Conservation (phyloP, 345 rosid genomes). For the Salix caprea region DNA sequence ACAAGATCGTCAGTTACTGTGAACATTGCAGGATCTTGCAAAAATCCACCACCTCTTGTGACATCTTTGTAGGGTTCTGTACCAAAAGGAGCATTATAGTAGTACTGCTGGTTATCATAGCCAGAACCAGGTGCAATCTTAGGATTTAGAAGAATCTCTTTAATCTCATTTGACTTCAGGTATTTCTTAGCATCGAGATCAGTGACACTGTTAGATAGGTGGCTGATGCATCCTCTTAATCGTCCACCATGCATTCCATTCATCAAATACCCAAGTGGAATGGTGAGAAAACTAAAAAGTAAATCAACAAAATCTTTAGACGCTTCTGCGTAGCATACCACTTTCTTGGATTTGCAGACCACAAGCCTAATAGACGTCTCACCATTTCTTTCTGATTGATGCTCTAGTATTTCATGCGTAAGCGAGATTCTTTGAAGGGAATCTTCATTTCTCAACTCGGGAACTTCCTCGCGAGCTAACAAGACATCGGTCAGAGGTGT, state of each 20-base stretch:
- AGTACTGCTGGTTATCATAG: background rate
- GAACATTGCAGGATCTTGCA: constrained; percentile 4
- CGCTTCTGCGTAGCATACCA: constrained; percentile 23
- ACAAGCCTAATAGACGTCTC: constrained; percentile 10
- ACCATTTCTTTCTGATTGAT: background rate
- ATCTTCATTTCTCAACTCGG: background rate
- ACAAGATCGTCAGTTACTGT: constrained; percentile 16
- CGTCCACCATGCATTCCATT: constrained; percentile 6
- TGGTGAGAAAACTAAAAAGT: constrained; percentile 27
- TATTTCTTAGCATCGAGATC: constrained; percentile 8
- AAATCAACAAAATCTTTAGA: constrained; percentile 25
- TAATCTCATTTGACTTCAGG: constrained; percentile 4
- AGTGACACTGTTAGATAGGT: constrained; percentile 8
- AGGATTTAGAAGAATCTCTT: constrained; percentile 13
- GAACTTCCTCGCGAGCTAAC: background rate
- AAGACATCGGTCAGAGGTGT: constrained; percentile 17
- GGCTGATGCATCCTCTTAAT: constrained; percentile 6
- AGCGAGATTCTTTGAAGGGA: background rate
- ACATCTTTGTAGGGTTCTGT: background rate
- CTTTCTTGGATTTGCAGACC: constrained; percentile 23
- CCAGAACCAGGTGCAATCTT: constrained; percentile 14
- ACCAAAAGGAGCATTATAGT: too few species aligned
- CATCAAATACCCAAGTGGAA: constrained; percentile 21
- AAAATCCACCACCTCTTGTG: background rate
- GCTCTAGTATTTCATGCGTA: background rate